These are phyloP conservation scores for Lipomyces starkeyi DNA, from an alignment of 805 yeast species.

Conservation along the genomic window DNA sequence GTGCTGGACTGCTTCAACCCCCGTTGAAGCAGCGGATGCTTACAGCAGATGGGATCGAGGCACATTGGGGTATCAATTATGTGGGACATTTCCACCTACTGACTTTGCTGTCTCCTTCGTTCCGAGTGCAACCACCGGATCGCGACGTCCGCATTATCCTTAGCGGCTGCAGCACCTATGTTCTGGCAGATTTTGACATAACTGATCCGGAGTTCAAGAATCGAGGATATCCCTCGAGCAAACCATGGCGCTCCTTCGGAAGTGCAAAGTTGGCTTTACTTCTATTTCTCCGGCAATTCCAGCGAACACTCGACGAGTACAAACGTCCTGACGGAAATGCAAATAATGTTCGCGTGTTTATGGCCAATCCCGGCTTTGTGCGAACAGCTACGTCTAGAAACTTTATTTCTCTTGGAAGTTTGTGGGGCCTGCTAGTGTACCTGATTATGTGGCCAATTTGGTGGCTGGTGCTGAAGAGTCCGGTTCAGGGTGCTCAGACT, in stretches of 20 bases:
- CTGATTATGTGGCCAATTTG: conserved; percentile 76
- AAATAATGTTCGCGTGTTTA: conserved; percentile 67
- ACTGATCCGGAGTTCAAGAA: conserved; percentile 69
- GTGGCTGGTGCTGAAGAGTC: conserved; percentile 79
- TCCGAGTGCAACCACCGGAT: conserved; percentile 90
- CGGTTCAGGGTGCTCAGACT: conserved; percentile 81
- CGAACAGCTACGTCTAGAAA: conserved; percentile 86
- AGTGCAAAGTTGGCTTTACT: conserved; percentile 78
- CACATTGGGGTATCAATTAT: conserved; percentile 83
- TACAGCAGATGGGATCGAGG: conserved; percentile 82
- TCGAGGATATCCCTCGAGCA: conserved; percentile 60
- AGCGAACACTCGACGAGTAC: conserved; percentile 62
- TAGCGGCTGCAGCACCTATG: conserved; percentile 79
- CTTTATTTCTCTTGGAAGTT: conserved; percentile 73
- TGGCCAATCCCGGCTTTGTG: conserved; percentile 93
- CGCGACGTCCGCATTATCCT: conserved; percentile 85
- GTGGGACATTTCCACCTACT: conserved; percentile 81
- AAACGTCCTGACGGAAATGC: conserved; percentile 73
- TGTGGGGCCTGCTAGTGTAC: conserved; percentile 65
- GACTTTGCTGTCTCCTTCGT: conserved; percentile 78
- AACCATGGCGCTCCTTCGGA: conserved; percentile 81
- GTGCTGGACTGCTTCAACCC: conserved; percentile 85
- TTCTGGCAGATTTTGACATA: conserved; percentile 68
- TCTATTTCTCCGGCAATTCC: conserved; percentile 79
- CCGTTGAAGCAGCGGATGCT: conserved; percentile 66